phyloP scores from a whole-genome alignment of 371 early-diverging fungal genomes.

The Gilbertella persicaria region DNA sequence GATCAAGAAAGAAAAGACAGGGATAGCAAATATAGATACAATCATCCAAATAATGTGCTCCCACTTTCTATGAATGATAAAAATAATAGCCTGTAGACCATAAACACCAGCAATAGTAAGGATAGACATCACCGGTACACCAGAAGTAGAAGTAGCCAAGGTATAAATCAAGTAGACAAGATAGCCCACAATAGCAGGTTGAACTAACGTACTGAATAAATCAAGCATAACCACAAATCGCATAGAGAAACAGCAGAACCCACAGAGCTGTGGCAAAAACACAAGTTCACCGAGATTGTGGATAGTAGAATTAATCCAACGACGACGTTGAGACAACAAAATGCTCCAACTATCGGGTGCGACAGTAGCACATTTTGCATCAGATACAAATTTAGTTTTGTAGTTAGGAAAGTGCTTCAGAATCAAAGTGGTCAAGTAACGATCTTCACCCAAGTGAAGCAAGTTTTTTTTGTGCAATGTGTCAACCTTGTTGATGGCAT shows the following conservation, averaged over 20 bases:
- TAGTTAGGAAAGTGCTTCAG: constrained; percentile 97
- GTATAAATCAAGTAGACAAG: constrained; percentile 69
- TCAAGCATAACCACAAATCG: constrained; percentile 94
- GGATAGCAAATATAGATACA: constrained; percentile 82
- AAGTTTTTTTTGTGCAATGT: constrained; percentile 97
- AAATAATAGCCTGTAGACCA: constrained; percentile 81
- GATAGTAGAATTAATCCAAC: constrained; percentile 99
- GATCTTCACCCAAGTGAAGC: constrained; percentile 84
- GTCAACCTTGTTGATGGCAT: constrained; percentile 92
- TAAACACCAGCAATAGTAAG: constrained; percentile 74
- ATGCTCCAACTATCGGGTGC: constrained; percentile 96
- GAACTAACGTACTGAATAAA: constrained; percentile 85
- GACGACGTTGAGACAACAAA: constrained; percentile 94
- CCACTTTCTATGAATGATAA: constrained; percentile 80
- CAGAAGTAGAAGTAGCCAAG: constrained; percentile 34
- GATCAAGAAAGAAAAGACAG: constrained; percentile 75
- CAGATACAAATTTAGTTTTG: constrained; percentile 95
- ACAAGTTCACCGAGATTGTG: constrained; percentile 94
- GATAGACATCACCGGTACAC: constrained; percentile 57
- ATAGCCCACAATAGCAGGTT: constrained; percentile 90
- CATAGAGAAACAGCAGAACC: constrained; percentile 97
- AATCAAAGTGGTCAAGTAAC: constrained; percentile 97
- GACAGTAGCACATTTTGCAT: constrained; percentile 94
- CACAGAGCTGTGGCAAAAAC: constrained; percentile 85
- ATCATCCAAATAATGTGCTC: constrained; percentile 96